A percentile compares a stretch with the other conserved stretches of the same genome.
Conservation (phyloP, 1,284 basidiomycete genomes). For the Inonotus obliquus region DNA sequence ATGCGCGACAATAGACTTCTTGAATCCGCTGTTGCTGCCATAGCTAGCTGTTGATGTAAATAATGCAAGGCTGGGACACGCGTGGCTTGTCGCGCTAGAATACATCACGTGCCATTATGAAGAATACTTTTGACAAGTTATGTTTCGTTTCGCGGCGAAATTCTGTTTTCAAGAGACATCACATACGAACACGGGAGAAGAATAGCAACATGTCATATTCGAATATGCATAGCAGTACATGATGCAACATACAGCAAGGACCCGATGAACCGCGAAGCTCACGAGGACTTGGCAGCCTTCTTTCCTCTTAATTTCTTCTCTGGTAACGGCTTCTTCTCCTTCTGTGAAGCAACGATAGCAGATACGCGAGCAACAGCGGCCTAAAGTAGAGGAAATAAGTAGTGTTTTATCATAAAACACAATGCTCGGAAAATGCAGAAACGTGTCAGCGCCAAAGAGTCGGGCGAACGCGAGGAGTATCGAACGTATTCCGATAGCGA, state of each 20-base stretch:
- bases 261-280: neutral
- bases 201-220: neutral
- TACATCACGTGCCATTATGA: neutral
- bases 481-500: slow-evolving; percentile 62
- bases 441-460: slow-evolving; percentile 67
- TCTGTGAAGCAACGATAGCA: slow-evolving; percentile 66
- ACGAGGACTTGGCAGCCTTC: slow-evolving; percentile 38
- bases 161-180: too few species aligned
- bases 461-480: slow-evolving; percentile 55
- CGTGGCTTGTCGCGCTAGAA: neutral
- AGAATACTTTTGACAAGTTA: neutral
- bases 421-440: slow-evolving; percentile 20
- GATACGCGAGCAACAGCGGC: slow-evolving; percentile 79
- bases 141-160: too few species aligned
- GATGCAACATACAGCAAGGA: neutral
- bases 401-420: neutral
- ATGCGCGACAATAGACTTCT: slow-evolving; percentile 10
- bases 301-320: slow-evolving; percentile 74
- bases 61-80: neutral
- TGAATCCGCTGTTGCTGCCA: neutral
- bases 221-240: neutral
- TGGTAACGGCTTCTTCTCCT: slow-evolving; percentile 67
- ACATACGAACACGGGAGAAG: neutral
- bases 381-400: slow-evolving; percentile 38
- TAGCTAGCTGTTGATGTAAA: neutral